Conservation (phyloP, 306 rosid genomes). For the Sechiopsis laciniata region DNA sequence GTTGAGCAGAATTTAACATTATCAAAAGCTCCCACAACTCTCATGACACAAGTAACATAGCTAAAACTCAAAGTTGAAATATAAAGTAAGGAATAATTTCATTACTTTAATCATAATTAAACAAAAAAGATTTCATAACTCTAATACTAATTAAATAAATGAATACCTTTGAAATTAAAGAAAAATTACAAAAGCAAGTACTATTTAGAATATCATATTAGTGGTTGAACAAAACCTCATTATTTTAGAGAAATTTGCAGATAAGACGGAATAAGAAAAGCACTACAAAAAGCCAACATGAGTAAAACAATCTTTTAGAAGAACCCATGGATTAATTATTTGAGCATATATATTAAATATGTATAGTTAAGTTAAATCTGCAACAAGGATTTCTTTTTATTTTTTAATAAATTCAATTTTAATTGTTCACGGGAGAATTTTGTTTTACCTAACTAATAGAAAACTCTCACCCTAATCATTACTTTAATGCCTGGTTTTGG, state of each 20-base stretch:
- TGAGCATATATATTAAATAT: too few relatives aligned
- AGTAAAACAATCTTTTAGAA: slow-evolving; percentile 13
- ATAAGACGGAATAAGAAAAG: slow-evolving; percentile 20
- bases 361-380: background rate
- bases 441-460: slow-evolving; percentile 19
- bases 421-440: background rate
- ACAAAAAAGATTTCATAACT: too few relatives aligned
- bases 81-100: background rate
- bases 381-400: slow-evolving; percentile 5
- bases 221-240: slow-evolving; percentile 39
- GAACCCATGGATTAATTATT: too few relatives aligned
- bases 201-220: slow-evolving; percentile 19
- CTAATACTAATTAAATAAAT: background rate
- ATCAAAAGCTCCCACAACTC: background rate
- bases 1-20: too few relatives aligned
- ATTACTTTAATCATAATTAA: background rate
- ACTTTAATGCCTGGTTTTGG: slow-evolving; percentile 17
- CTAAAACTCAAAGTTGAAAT: background rate
- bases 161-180: background rate
- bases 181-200: background rate
- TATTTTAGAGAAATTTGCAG: background rate
- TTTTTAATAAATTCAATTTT: background rate
- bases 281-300: slow-evolving; percentile 25
- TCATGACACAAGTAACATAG: background rate
- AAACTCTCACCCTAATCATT: slow-evolving; percentile 7